Evolutionary conservation across 768 basidiomycete genomes (phyloP), one percentile per base, ranked within the genome.

Genomic region (Agaricus blazei): DNA sequence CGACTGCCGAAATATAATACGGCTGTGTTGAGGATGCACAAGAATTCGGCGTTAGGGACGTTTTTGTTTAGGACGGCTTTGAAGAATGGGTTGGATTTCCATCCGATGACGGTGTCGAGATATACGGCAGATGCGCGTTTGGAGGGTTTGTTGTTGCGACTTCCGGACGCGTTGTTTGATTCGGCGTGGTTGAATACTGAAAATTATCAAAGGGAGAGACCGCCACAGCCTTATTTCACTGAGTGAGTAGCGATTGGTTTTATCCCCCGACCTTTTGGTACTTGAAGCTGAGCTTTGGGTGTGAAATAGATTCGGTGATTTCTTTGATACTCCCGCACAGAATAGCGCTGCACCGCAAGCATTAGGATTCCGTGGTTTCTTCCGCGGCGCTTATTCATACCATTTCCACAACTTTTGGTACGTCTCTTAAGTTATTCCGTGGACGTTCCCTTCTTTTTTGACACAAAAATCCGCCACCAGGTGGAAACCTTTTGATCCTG

Each of bases 111-210:
- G 14, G 85, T 97, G 14, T 85, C 88, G 37, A 72, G 80, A 38
- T 98, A 97, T 65, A 86, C 87, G 27, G 85, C 83, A 59, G 94
- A 98, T 60, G 89, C 92, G 0, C 77, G 82, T 56, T 63, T 96
- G 36, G 90, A 93, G 51, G 83, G 81, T 0, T 67, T 96, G 38
- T 72, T 97, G 26, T 75, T 91, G 47, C 77, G 91, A 26, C 70
- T 97, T 7, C 94, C 94, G 1, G 95, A 97, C 64, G 93, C 94
- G 7, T 72, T 98, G 43, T 95, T 96, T 61, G 93, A 97, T 68
- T 85, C 92, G 4, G 94, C 95, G 11, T 97, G 93, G 93, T 72
- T 96, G 60, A 96, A 95, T 65, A 88, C 90, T 51, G 94, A 96
- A 67, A 80, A 85, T 48, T 93, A 83, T 67, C 94, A 97, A 67